Conservation (phyloP, 2,329 filamentous ascomycete species). For the Byssothecium circinans region DNA sequence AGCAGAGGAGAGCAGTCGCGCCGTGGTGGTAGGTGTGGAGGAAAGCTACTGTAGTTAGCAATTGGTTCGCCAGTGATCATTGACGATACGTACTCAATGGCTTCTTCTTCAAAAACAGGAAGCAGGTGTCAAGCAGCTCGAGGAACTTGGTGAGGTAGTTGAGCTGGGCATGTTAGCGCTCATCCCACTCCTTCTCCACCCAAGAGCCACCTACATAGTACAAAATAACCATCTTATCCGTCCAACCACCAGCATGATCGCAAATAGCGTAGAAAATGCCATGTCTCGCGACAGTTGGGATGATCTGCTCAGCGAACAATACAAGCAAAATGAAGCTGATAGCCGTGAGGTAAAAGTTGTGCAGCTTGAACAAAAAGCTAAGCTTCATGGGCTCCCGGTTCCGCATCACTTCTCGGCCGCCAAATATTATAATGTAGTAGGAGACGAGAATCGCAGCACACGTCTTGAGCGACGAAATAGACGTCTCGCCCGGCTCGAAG, state of each 20-base stretch:
- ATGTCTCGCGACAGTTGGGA: conserved; percentile 76
- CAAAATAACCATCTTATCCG: conserved; percentile 84
- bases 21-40: conserved; percentile 99
- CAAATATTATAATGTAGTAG: conserved; percentile 94
- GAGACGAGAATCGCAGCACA: conserved; percentile 77
- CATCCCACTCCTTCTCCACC: not conserved
- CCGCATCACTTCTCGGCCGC: conserved; percentile 90
- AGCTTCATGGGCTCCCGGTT: conserved; percentile 82
- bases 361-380: conserved; percentile 86
- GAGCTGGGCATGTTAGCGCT: conserved; percentile 63
- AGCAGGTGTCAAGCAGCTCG: conserved; percentile 91
- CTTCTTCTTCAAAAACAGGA: conserved; percentile 99
- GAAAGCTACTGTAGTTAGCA: conserved; percentile 62
- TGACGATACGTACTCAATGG: conserved; percentile 68
- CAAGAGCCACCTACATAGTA: conserved; percentile 77
- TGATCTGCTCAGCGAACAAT: conserved; percentile 87
- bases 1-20: conserved; percentile 94
- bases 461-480: conserved; percentile 86
- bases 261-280: conserved; percentile 93
- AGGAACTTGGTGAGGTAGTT: conserved; percentile 99
- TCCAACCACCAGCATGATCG: conserved; percentile 81
- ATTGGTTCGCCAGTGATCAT: not conserved
- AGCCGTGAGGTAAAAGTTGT: conserved; percentile 91
- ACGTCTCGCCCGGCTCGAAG: conserved; percentile 79
- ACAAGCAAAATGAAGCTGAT: conserved; percentile 80